Percentiles rank a stretch among this genome's conserved stretches.
phyloP scores from a whole-genome alignment of 2,329 filamentous ascomycete species.

The Ophiosphaerella korrae region DNA sequence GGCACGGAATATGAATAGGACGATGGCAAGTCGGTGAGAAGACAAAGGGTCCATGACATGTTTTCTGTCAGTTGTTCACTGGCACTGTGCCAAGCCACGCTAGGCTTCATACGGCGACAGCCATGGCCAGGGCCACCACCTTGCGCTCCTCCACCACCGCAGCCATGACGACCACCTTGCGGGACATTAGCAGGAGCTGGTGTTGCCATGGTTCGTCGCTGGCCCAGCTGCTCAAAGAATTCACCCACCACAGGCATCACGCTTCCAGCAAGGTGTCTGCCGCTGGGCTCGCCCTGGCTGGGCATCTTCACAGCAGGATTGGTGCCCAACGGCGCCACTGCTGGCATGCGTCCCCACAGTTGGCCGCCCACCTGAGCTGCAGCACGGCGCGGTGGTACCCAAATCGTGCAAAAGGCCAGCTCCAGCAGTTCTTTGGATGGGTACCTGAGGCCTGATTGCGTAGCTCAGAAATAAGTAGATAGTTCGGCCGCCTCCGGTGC shows the following conservation, averaged over 20 bases:
- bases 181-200: too few species aligned
- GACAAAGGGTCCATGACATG: too few species aligned
- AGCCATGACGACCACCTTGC: background rate
- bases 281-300: slow-evolving; percentile 11
- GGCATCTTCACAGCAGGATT: slow-evolving; percentile 20
- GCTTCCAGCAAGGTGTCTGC: slow-evolving; percentile 7
- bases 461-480: slow-evolving; percentile 27
- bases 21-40: too few species aligned
- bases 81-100: background rate
- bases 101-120: background rate
- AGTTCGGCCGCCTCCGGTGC: slow-evolving; percentile 30
- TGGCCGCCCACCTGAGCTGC: slow-evolving; percentile 27
- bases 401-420: slow-evolving; percentile 27
- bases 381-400: slow-evolving; percentile 31
- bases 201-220: background rate
- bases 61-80: too few species aligned
- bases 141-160: background rate
- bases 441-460: slow-evolving; percentile 25
- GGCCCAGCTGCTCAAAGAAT: background rate
- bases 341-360: slow-evolving; percentile 30
- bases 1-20: too few species aligned
- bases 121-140: background rate
- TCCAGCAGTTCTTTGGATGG: slow-evolving; percentile 28
- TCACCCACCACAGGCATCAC: slow-evolving; percentile 1
- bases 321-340: slow-evolving; percentile 37